phyloP scores from a whole-genome alignment of 1,139 yeast species.

The Meyerozyma sp. region DNA sequence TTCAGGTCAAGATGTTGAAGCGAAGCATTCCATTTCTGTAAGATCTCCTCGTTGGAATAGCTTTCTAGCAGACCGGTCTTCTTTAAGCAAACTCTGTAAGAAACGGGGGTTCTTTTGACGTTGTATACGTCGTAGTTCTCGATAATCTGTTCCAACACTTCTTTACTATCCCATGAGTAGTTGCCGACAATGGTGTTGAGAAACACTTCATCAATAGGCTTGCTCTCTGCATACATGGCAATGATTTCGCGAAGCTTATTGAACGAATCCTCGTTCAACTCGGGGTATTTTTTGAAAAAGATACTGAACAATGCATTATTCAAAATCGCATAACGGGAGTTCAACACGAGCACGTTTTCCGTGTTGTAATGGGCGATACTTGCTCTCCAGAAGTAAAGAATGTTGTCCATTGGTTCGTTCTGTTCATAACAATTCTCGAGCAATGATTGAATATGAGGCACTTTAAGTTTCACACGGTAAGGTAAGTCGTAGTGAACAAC shows the following conservation, averaged over 20 bases:
- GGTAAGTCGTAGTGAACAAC: slow-evolving; percentile 68
- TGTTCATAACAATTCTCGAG: slow-evolving; percentile 58
- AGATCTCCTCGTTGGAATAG: slow-evolving; percentile 50
- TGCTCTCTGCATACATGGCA: slow-evolving; percentile 49
- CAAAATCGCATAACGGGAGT: slow-evolving; percentile 62
- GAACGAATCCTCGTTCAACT: slow-evolving; percentile 52
- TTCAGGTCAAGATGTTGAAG: slow-evolving; percentile 48
- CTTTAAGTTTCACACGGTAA: slow-evolving; percentile 65
- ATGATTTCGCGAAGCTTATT: slow-evolving; percentile 54
- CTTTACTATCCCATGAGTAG: slow-evolving; percentile 63
- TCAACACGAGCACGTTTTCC: slow-evolving; percentile 21
- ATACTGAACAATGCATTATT: slow-evolving; percentile 65
- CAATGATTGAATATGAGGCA: slow-evolving; percentile 66
- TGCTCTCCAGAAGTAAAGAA: slow-evolving; percentile 59
- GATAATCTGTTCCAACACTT: slow-evolving; percentile 59
- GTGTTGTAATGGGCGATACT: slow-evolving; percentile 54
- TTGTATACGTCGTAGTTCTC: slow-evolving; percentile 56
- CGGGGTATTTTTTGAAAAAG: slow-evolving; percentile 58
- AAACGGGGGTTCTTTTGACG: slow-evolving; percentile 61
- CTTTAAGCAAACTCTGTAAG: slow-evolving; percentile 72
- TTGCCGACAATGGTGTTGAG: slow-evolving; percentile 73
- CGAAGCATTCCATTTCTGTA: slow-evolving; percentile 58
- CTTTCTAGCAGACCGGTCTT: slow-evolving; percentile 60
- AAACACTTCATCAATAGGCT: slow-evolving; percentile 67
- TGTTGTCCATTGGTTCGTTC: slow-evolving; percentile 53